A percentile compares a stretch with the other conserved stretches of the same genome.
phyloP scores from a whole-genome alignment of 805 yeast genomes.

The Candida vaughaniae region DNA sequence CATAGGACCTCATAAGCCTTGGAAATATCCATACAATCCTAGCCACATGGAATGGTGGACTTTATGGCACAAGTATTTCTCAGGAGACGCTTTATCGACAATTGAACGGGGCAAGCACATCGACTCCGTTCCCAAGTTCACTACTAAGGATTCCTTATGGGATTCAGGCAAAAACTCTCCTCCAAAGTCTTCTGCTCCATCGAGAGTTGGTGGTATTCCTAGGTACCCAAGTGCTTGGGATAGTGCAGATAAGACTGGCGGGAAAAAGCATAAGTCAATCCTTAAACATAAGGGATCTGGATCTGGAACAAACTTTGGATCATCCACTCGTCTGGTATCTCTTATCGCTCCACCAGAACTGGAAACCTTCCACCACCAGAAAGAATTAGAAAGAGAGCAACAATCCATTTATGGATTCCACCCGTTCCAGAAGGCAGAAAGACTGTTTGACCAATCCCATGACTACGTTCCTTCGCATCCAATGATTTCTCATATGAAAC shows the following conservation, averaged over 20 bases:
- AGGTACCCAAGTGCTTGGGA: conserved; percentile 29
- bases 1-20: conserved; percentile 64
- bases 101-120: not conserved
- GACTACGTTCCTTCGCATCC: conserved; percentile 32
- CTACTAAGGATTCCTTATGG: conserved; percentile 35
- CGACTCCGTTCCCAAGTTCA: conserved; percentile 3
- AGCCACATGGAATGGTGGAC: conserved; percentile 39
- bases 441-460: conserved; percentile 26
- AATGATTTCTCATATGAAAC: conserved; percentile 5
- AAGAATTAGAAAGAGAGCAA: conserved; percentile 7
- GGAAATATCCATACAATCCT: conserved; percentile 32
- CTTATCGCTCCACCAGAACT: conserved; percentile 2
- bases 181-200: conserved; percentile 21
- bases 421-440: conserved; percentile 23
- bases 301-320: not conserved
- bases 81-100: conserved; percentile 2
- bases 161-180: conserved; percentile 45
- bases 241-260: conserved; percentile 1
- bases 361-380: not conserved
- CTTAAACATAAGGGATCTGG: not conserved
- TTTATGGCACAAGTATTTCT: conserved; percentile 32
- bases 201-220: not conserved
- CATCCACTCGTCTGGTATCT: conserved; percentile 1
- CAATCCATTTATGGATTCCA: conserved; percentile 16
- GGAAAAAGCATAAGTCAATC: conserved; percentile 2